These are phyloP conservation scores for Lasiodiplodia theobromae DNA, from an alignment of 2,329 filamentous ascomycete genomes.

Conservation along the genomic window DNA sequence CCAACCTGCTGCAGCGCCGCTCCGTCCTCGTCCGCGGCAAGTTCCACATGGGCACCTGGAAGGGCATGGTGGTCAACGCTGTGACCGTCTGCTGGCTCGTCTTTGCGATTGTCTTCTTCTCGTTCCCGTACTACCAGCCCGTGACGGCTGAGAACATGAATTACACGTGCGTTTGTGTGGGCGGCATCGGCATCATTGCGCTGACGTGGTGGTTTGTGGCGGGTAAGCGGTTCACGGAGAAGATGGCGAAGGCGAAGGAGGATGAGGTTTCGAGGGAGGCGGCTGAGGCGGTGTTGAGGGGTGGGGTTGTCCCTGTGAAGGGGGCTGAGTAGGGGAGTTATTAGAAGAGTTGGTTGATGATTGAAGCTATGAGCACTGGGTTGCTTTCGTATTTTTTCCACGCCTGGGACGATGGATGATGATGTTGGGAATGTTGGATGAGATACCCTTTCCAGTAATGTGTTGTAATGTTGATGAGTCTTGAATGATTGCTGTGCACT, in stretches of 20 bases:
- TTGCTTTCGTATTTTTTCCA: not conserved
- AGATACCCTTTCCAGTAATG: not conserved
- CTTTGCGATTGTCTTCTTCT: conserved; percentile 56
- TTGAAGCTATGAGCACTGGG: not conserved
- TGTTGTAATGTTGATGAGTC: not conserved
- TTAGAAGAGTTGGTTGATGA: no score
- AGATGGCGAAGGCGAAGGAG: conserved; percentile 42
- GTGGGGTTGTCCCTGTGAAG: not conserved
- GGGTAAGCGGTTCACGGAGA: conserved; percentile 48
- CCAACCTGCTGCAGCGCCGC: conserved; percentile 24
- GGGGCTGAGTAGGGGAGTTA: not conserved
- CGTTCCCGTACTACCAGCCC: conserved; percentile 53
- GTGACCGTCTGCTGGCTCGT: conserved; percentile 19
- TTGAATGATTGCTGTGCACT: not conserved
- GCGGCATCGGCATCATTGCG: conserved; percentile 49
- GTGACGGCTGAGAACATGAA: conserved; percentile 54
- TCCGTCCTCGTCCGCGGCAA: conserved; percentile 5
- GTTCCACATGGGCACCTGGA: conserved; percentile 28
- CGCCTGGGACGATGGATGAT: not conserved
- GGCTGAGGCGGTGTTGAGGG: conserved; percentile 22
- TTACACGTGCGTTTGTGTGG: conserved; percentile 58
- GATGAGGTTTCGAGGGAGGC: conserved; percentile 17
- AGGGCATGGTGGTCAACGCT: conserved; percentile 10
- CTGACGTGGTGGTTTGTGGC: conserved; percentile 54
- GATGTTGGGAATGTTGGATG: not conserved